These are phyloP conservation scores for Misopates orontium DNA, from an alignment of 257 asterid genomes.

Conservation along the genomic window DNA sequence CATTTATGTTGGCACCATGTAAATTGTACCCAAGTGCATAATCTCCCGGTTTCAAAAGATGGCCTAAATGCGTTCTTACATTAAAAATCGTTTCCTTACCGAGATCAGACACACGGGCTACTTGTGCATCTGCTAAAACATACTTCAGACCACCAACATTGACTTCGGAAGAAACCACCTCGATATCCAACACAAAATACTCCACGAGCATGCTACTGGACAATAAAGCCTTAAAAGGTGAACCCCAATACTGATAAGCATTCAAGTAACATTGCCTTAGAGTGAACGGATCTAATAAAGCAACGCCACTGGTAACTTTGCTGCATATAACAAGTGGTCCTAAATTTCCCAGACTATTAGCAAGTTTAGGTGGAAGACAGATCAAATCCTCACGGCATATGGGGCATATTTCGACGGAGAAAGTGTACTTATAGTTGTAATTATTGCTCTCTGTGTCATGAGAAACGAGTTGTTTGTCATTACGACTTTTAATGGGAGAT, in stretches of 20 bases:
- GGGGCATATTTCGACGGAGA: constrained; percentile 29
- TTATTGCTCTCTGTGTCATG: constrained; percentile 30
- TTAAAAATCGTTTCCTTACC: constrained; percentile 19
- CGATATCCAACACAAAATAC: constrained; percentile 26
- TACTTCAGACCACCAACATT: constrained; percentile 23
- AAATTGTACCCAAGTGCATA: constrained; percentile 29
- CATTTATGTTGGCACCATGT: constrained; percentile 13
- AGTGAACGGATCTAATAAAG: constrained; percentile 17
- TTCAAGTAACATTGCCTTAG: constrained; percentile 26
- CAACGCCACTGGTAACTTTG: constrained; percentile 26
- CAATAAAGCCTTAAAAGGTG: constrained; percentile 27
- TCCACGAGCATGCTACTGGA: constrained; percentile 35
- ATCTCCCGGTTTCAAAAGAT: constrained; percentile 26
- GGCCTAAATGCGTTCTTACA: constrained; percentile 26
- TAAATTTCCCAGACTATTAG: constrained; percentile 10
- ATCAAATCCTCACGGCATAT: constrained; percentile 36
- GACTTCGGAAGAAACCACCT: constrained; percentile 24
- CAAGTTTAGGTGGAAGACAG: constrained; percentile 27
- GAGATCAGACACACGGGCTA: constrained; percentile 34
- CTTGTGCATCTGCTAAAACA: constrained; percentile 33
- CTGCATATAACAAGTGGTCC: constrained; percentile 30
- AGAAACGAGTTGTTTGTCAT: constrained; percentile 31
- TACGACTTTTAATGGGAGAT: constrained; percentile 21
- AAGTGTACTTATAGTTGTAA: constrained; percentile 28
- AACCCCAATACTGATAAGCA: constrained; percentile 29